phyloP scores from a whole-genome alignment of 768 basidiomycete species.

The Amanita exitialis region DNA sequence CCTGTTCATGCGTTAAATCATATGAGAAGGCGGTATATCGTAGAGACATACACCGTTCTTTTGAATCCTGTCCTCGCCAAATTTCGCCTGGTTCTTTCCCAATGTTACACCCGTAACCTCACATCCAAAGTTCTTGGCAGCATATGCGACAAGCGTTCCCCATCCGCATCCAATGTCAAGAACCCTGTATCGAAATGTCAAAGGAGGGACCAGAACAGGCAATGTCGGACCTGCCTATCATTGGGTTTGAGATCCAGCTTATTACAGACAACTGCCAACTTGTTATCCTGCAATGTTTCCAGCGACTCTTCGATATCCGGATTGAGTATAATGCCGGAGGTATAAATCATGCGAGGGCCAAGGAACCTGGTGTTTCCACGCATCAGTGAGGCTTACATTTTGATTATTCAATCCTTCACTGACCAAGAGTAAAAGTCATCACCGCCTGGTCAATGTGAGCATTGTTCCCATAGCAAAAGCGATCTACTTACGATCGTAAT shows the following conservation, averaged over 20 bases:
- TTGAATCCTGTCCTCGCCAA: constrained; percentile 82
- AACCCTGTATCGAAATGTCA: constrained; percentile 25
- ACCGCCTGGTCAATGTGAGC: constrained; percentile 41
- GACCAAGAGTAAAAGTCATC: constrained; percentile 94
- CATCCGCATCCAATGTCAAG: constrained; percentile 91
- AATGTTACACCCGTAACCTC: constrained; percentile 96
- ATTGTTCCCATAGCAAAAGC: constrained; percentile 4
- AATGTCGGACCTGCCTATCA: constrained; percentile 39
- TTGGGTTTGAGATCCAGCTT: constrained; percentile 85
- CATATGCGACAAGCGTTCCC: constrained; percentile 92
- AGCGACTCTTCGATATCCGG: constrained; percentile 68
- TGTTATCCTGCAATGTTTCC: constrained; percentile 97
- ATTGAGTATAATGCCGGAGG: constrained; percentile 79
- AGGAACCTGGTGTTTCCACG: constrained; percentile 54
- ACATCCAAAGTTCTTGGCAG: constrained; percentile 94
- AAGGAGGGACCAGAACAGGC: background rate
- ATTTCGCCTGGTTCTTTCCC: constrained; percentile 81
- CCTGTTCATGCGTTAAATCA: background rate
- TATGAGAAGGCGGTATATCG: background rate
- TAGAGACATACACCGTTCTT: constrained; percentile 52
- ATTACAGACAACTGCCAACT: constrained; percentile 89
- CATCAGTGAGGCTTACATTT: background rate
- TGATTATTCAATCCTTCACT: constrained; percentile 3
- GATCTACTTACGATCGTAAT: constrained; percentile 74
- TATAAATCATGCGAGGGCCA: constrained; percentile 95